phyloP scores from a whole-genome alignment of 2,329 filamentous ascomycete genomes.

The Penicillium janthinellum region DNA sequence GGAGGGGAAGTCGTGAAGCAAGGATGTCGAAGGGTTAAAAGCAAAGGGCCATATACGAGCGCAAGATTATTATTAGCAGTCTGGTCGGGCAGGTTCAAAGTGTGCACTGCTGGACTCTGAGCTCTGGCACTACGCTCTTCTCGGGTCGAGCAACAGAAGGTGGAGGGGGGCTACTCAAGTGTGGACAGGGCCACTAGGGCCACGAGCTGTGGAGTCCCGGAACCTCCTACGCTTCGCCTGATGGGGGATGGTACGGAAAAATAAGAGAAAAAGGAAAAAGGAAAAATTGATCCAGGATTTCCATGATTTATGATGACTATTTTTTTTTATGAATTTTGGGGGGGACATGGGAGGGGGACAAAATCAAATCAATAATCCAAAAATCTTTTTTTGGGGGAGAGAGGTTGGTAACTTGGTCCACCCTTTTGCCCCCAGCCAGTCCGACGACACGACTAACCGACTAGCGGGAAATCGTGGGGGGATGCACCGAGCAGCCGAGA shows the following conservation, averaged over 20 bases:
- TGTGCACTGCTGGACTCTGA: constrained; percentile 15
- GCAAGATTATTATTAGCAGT: constrained; percentile 31
- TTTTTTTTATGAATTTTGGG: background rate
- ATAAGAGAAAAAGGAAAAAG: background rate
- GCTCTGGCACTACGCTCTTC: background rate
- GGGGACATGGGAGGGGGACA: background rate
- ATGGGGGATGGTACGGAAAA: constrained; percentile 2
- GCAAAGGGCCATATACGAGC: constrained; percentile 25
- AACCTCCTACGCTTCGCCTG: constrained; percentile 11
- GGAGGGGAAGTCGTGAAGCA: constrained; percentile 23
- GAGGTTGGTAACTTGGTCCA: constrained; percentile 1
- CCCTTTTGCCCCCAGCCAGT: constrained; percentile 11
- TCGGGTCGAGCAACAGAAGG: background rate
- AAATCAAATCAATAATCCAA: background rate
- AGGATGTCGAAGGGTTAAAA: constrained; percentile 31
- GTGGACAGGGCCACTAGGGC: constrained; percentile 6
- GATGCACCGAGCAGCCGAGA: constrained; percentile 24
- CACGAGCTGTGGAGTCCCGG: constrained; percentile 24
- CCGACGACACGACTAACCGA: constrained; percentile 14
- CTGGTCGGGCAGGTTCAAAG: constrained; percentile 21
- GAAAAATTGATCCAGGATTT: background rate
- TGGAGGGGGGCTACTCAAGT: background rate
- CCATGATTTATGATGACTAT: background rate
- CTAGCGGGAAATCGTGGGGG: constrained; percentile 34
- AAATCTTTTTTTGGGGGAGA: constrained; percentile 2